Conservation (phyloP, 371 early-diverging fungal species). For the Mortierella sp. region DNA sequence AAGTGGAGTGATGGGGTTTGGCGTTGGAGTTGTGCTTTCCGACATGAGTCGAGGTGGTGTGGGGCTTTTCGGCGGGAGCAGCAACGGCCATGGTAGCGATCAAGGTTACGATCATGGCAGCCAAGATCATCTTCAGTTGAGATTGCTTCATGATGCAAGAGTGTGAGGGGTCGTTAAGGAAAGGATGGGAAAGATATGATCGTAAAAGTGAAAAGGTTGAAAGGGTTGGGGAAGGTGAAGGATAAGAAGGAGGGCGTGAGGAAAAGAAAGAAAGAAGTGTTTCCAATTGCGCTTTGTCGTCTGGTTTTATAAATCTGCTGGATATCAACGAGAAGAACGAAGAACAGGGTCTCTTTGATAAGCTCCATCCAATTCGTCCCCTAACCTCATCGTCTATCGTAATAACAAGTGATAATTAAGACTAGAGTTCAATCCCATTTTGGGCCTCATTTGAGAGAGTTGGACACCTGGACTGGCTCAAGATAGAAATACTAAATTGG, state of each 20-base stretch:
- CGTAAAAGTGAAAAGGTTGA: background rate
- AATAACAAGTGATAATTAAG: background rate
- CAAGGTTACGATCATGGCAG: conserved; percentile 27
- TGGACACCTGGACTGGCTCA: background rate
- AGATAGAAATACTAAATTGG: background rate
- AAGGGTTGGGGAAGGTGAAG: background rate
- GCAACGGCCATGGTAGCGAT: conserved; percentile 27
- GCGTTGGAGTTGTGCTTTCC: background rate
- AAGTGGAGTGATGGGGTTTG: conserved; percentile 7
- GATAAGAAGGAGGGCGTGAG: background rate
- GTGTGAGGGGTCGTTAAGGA: background rate
- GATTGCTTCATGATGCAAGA: conserved; percentile 22
- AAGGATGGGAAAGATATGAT: background rate
- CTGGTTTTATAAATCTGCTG: background rate
- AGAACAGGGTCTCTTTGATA: background rate
- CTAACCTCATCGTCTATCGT: background rate
- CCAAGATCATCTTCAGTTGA: conserved; percentile 25
- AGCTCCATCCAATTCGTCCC: background rate
- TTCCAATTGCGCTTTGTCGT: background rate
- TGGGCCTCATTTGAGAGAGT: background rate
- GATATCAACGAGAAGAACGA: background rate
- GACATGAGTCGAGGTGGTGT: background rate
- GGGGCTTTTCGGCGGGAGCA: conserved; percentile 7
- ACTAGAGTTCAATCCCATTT: background rate
- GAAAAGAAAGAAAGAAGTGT: background rate